Percentiles rank a stretch among this genome's conserved stretches.
These are phyloP conservation scores for Mangifera indica DNA, from an alignment of 345 rosid species.

Conservation along the genomic window DNA sequence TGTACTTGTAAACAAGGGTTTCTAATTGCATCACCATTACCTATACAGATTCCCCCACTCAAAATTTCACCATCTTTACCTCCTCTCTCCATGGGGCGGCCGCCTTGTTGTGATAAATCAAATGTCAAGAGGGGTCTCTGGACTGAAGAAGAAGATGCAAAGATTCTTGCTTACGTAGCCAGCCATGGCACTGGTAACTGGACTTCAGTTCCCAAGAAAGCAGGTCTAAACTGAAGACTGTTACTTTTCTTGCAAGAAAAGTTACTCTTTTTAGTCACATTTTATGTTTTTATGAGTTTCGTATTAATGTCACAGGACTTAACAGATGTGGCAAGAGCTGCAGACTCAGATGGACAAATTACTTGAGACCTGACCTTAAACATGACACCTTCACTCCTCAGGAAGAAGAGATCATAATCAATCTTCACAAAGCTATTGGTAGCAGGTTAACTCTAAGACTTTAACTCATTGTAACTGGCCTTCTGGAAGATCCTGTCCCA, in stretches of 20 bases:
- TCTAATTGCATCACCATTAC: constrained; percentile 49
- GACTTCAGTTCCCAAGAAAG: constrained; percentile 84
- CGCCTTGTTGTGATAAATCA: constrained; percentile 77
- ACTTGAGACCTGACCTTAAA: constrained; percentile 85
- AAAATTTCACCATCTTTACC: constrained; percentile 10
- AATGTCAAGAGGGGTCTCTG: constrained; percentile 86
- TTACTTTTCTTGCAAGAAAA: not conserved
- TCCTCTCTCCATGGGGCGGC: constrained; percentile 61
- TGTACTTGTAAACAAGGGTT: constrained; percentile 4
- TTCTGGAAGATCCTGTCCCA: constrained; percentile 15
- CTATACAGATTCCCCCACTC: not conserved
- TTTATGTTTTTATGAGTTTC: not conserved
- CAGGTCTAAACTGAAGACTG: constrained; percentile 39
- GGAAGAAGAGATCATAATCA: constrained; percentile 77
- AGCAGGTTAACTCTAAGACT: constrained; percentile 52
- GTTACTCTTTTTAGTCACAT: not conserved
- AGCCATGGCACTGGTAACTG: constrained; percentile 81
- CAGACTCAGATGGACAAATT: constrained; percentile 90
- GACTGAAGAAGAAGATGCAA: constrained; percentile 90
- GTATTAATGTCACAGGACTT: constrained; percentile 43
- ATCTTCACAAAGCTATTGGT: constrained; percentile 64
- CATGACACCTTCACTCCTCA: constrained; percentile 75
- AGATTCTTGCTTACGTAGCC: constrained; percentile 79
- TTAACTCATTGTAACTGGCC: no score
- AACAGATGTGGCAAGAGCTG: constrained; percentile 93